phyloP scores from a whole-genome alignment of 2,329 filamentous ascomycete genomes.

The Neoarthrinium moseri region DNA sequence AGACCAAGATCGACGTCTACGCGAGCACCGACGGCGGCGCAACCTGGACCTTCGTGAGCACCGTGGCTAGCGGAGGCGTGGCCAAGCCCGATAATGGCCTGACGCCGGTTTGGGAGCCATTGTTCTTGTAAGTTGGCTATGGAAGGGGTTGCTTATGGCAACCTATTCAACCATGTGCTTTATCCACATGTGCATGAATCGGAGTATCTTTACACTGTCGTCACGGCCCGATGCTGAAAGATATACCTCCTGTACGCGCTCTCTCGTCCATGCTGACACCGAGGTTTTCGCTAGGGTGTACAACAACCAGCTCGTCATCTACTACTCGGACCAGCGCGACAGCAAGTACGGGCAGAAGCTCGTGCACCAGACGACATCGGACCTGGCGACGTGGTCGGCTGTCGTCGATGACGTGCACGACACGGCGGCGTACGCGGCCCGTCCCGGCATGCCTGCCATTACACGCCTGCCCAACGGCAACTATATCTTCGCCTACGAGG shows the following conservation, averaged over 20 bases:
- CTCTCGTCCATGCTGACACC: neutral
- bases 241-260: too few relatives aligned
- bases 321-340: conserved; percentile 72
- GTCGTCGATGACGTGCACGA: conserved; percentile 62
- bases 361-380: conserved; percentile 59
- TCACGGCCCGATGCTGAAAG: too few relatives aligned
- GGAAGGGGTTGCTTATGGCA: neutral
- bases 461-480: conserved; percentile 55
- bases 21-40: conserved; percentile 58
- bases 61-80: conserved; percentile 62
- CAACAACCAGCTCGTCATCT: conserved; percentile 60
- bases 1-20: conserved; percentile 69
- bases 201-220: too few relatives aligned
- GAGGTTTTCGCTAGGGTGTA: conserved; percentile 32
- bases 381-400: conserved; percentile 60
- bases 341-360: conserved; percentile 67
- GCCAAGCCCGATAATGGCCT: conserved; percentile 60
- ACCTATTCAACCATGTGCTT: too few relatives aligned
- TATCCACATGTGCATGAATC: too few relatives aligned
- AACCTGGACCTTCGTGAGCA: conserved; percentile 67
- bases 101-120: conserved; percentile 66
- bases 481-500: conserved; percentile 52
- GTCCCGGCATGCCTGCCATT: conserved; percentile 43
- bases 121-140: conserved; percentile 41
- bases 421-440: conserved; percentile 37